Conservation (phyloP, 2,329 filamentous ascomycete species). For the Clathrospora elynae region DNA sequence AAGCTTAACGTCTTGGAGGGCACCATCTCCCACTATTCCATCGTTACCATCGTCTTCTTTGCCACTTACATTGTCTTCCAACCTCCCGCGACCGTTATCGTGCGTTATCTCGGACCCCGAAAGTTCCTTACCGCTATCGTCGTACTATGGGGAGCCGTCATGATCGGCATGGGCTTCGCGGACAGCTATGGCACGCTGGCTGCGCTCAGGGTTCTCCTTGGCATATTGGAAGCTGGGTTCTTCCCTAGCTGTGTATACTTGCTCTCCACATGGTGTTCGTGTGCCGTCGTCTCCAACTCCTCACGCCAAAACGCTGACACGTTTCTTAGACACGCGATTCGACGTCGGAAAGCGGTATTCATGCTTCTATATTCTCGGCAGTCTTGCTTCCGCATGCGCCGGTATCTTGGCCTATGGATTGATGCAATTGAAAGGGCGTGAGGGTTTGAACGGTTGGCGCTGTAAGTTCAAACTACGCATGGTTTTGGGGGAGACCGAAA, state of each 20-base stretch:
- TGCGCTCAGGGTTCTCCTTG: conserved; percentile 48
- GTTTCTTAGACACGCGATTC: conserved; percentile 53
- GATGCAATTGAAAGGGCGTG: conserved; percentile 66
- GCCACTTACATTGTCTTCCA: conserved; percentile 52
- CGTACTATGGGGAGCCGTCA: conserved; percentile 50
- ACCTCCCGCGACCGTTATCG: conserved; percentile 48
- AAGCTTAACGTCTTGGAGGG: conserved; percentile 34
- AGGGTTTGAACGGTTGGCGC: conserved; percentile 52
- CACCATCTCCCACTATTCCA: conserved; percentile 52
- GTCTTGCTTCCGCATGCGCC: conserved; percentile 67
- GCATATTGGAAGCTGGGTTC: conserved; percentile 50
- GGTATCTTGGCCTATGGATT: conserved; percentile 73
- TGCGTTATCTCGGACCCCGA: conserved; percentile 50
- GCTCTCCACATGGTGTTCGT: conserved; percentile 47
- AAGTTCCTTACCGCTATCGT: conserved; percentile 45
- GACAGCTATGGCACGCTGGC: conserved; percentile 45
- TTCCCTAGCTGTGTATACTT: conserved; percentile 54
- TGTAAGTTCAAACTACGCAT: conserved; percentile 34
- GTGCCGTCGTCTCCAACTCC: too few relatives aligned
- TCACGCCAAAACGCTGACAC: background rate
- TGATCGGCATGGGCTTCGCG: conserved; percentile 52
- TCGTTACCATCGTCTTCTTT: conserved; percentile 63
- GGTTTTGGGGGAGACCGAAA: background rate
- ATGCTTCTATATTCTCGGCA: conserved; percentile 71
- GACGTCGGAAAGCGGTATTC: conserved; percentile 74